A percentile compares a stretch with the other conserved stretches of the same genome.
Conservation (phyloP, 768 basidiomycete species). For the Rhodotorula kratochvilovae region DNA sequence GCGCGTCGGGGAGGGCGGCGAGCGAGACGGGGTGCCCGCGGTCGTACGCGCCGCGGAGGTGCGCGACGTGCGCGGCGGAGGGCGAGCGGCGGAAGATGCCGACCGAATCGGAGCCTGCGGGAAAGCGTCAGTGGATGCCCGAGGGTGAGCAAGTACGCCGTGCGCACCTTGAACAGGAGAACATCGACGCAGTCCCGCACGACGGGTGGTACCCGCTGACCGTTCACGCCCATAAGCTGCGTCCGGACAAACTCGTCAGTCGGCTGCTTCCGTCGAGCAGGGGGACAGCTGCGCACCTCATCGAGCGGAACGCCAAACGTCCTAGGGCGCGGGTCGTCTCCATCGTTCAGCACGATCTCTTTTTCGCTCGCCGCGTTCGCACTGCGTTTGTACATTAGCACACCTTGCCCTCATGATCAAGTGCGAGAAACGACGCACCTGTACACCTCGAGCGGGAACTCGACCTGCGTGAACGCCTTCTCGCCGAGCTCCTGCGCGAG, state of each 20-base stretch:
- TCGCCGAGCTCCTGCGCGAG: conserved; percentile 12
- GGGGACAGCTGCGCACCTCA: neutral
- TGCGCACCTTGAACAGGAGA: neutral
- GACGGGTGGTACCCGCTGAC: neutral
- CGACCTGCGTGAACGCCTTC: conserved; percentile 18
- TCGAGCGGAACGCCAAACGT: conserved; percentile 9
- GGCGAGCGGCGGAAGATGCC: conserved; percentile 37
- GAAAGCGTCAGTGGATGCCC: neutral
- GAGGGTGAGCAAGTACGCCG: neutral
- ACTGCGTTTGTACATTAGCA: neutral
- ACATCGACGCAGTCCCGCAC: conserved; percentile 28
- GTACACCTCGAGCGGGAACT: conserved; percentile 35
- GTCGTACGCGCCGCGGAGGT: conserved; percentile 17
- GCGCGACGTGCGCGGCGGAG: conserved; percentile 8
- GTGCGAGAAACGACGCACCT: neutral
- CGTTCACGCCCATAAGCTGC: neutral
- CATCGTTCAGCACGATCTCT: neutral
- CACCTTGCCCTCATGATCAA: neutral
- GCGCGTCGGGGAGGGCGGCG: conserved; percentile 12
- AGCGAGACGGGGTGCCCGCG: conserved; percentile 29
- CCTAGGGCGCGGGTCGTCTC: neutral
- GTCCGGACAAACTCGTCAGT: neutral
- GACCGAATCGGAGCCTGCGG: conserved; percentile 7
- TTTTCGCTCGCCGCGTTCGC: conserved; percentile 8
- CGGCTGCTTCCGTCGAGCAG: neutral